These are phyloP conservation scores for Pleurotus cornucopiae DNA, from an alignment of 768 basidiomycete species.

Conservation along the genomic window DNA sequence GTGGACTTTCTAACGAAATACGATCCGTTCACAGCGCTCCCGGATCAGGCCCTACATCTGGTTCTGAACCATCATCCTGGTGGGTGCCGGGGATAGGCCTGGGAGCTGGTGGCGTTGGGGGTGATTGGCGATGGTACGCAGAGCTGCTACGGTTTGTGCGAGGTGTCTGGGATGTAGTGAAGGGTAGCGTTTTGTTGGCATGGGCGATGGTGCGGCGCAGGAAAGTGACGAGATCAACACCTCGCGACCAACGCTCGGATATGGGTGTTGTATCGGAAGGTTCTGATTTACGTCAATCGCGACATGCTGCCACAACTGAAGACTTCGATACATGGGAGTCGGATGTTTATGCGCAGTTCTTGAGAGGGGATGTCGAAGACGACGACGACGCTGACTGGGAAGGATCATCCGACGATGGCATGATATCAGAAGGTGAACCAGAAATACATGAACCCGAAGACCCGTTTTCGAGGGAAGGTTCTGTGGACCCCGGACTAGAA, in stretches of 20 bases:
- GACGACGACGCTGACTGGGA: slow-evolving; percentile 31
- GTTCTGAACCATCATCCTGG: background rate
- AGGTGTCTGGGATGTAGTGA: background rate
- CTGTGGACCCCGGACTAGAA: slow-evolving; percentile 1
- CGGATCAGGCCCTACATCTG: background rate
- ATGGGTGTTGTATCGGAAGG: slow-evolving; percentile 20
- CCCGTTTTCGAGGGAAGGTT: background rate
- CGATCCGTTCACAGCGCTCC: slow-evolving; percentile 10
- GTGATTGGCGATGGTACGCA: background rate
- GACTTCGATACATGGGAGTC: slow-evolving; percentile 23
- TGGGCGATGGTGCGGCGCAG: slow-evolving; percentile 7
- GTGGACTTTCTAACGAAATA: background rate
- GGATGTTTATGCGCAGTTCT: slow-evolving; percentile 51
- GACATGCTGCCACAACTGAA: slow-evolving; percentile 11
- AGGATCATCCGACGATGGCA: slow-evolving; percentile 23
- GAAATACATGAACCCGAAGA: background rate
- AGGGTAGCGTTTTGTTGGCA: slow-evolving; percentile 8
- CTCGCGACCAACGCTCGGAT: slow-evolving; percentile 9
- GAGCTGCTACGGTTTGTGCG: background rate
- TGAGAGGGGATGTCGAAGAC: slow-evolving; percentile 52
- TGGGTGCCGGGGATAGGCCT: slow-evolving; percentile 10
- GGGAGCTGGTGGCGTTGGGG: background rate
- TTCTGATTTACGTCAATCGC: background rate
- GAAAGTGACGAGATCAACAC: slow-evolving; percentile 9
- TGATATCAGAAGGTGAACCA: slow-evolving; percentile 25